phyloP scores from a whole-genome alignment of 148 eudicot species.

The Cornus kousa region DNA sequence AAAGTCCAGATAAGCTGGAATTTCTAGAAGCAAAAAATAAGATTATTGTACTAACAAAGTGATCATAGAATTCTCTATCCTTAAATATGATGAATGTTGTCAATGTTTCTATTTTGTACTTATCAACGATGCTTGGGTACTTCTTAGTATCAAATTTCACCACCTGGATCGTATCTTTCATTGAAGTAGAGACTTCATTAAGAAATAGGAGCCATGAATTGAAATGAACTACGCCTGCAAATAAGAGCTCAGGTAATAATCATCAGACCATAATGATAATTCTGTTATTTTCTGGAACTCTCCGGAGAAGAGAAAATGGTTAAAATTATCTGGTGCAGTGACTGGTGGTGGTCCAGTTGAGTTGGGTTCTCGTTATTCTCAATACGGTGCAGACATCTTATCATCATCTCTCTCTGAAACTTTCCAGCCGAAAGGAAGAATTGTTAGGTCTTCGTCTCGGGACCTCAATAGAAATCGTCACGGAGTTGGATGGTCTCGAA shows the following conservation, averaged over 20 bases:
- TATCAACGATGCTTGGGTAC: constrained; percentile 61
- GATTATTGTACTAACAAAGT: constrained; percentile 65
- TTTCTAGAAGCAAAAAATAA: constrained; percentile 4
- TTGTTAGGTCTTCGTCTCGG: too few relatives aligned
- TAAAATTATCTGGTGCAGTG: too few relatives aligned
- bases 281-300: too few relatives aligned
- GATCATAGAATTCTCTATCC: constrained; percentile 71
- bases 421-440: too few relatives aligned
- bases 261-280: not conserved
- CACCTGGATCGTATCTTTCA: constrained; percentile 67
- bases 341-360: too few relatives aligned
- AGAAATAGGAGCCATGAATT: constrained; percentile 89
- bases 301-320: too few relatives aligned
- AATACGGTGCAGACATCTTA: too few relatives aligned
- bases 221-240: constrained; percentile 95
- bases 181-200: constrained; percentile 52
- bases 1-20: not conserved
- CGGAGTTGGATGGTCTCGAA: too few relatives aligned
- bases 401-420: too few relatives aligned
- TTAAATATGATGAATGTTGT: constrained; percentile 89
- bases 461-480: too few relatives aligned
- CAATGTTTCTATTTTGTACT: constrained; percentile 74
- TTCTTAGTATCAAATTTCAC: constrained; percentile 93
- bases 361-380: too few relatives aligned
- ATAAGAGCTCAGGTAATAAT: constrained; percentile 6